phyloP scores from a whole-genome alignment of 768 basidiomycete species.

The Hortiboletus flavorubellus region DNA sequence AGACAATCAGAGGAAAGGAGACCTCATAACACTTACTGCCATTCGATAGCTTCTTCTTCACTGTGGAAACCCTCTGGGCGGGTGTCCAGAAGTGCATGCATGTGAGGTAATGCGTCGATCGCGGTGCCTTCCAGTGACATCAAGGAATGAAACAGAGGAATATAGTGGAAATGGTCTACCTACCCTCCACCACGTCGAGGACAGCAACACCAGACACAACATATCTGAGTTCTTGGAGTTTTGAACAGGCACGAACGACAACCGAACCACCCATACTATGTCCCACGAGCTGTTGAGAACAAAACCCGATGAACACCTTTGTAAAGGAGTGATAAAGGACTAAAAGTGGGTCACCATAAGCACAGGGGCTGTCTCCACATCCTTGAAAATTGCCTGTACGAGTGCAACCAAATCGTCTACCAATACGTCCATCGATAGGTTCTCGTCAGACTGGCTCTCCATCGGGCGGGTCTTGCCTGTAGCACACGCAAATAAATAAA shows the following conservation, averaged over 20 bases:
- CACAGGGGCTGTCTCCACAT: conserved; percentile 59
- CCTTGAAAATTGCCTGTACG: conserved; percentile 65
- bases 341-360: conserved; percentile 50
- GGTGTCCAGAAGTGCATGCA: conserved; percentile 83
- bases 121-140: conserved; percentile 64
- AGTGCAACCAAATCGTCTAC: conserved; percentile 72
- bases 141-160: not conserved
- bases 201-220: conserved; percentile 75
- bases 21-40: conserved; percentile 69
- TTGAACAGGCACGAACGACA: conserved; percentile 64
- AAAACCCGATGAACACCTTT: not conserved
- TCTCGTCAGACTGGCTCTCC: conserved; percentile 20
- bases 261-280: conserved; percentile 98
- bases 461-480: conserved; percentile 28
- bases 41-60: conserved; percentile 83
- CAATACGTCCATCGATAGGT: conserved; percentile 68
- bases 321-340: not conserved
- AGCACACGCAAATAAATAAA: not conserved
- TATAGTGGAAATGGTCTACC: not conserved
- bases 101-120: conserved; percentile 87
- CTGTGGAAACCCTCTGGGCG: conserved; percentile 85
- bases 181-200: conserved; percentile 88
- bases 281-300: conserved; percentile 65
- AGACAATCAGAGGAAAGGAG: not conserved
- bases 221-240: conserved; percentile 65